Evolutionary conservation across 1,139 yeast species (phyloP), one percentile per base, ranked within the genome.

Genomic region (Candida sanyaensis): DNA sequence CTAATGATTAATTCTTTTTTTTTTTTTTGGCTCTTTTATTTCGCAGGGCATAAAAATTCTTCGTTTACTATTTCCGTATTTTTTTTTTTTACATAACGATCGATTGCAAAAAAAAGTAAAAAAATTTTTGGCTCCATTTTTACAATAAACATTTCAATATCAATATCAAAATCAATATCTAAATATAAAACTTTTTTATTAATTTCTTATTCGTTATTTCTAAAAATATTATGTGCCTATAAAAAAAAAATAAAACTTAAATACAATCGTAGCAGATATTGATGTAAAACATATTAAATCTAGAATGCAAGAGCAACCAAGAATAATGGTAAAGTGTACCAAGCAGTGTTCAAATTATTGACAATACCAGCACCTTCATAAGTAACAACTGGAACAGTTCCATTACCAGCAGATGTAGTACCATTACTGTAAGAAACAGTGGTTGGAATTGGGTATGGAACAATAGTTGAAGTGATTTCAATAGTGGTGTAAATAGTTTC

Each of bases 341-440:
- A 53, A 30, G 49, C 38, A 41, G 39, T 41, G 30, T 42, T 43
- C 26, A 44, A 38, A 11, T 44, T 32, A 38, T 42, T 41, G 12
- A 44, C 43, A 37, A 11, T 41, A 37, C 49, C 50, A 44, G 42
- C 55, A 45, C 54, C 56, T 50, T 52, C 55, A 36, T 41, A 52
- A 36, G 45, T 45, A 12, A 41, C 21, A 21, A 48, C 48, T 36
- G 53, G 51, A 31, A 26, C 43, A 38, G 50, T 44, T 4, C 21
- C 36, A n/a, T 30, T 39, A 39, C 34, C 32, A 30, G 34, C 31
- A 6, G 36, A n/a, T 26, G 6, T 6, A 26, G 28, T 26, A 24
- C 36, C n/a, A 38, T 31, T 45, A 17, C 34, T 36, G 42, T 30
- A 31, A 37, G 39, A 29, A 40, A 41, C 42, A 39, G 48, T 31